Percentiles rank a stretch among this genome's conserved stretches.
These are phyloP conservation scores for Aspergillus coremiiformis DNA, from an alignment of 495 filamentous ascomycete species.

Conservation along the genomic window DNA sequence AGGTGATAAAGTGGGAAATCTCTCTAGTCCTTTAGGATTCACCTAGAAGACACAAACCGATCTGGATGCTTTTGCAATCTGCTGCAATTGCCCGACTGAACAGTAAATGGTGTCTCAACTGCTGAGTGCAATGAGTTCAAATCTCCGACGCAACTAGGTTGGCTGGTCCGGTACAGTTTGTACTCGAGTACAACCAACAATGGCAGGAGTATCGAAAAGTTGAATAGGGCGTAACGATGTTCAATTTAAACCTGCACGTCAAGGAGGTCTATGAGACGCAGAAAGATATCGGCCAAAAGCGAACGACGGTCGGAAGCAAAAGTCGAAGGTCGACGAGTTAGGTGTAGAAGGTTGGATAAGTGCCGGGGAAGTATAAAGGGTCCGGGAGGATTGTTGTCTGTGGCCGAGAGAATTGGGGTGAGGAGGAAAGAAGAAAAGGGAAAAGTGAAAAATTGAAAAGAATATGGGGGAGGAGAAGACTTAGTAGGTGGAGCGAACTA, in stretches of 20 bases:
- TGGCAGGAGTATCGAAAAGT: neutral
- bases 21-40: slow-evolving; percentile 14
- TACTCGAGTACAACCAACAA: neutral
- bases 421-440: slow-evolving; percentile 5
- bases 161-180: neutral
- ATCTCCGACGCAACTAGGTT: neutral
- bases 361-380: slow-evolving; percentile 3
- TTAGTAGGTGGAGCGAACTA: slow-evolving; percentile 19
- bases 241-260: neutral
- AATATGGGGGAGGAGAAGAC: slow-evolving; percentile 19
- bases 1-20: slow-evolving; percentile 19
- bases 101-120: slow-evolving; percentile 17
- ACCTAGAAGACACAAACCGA: slow-evolving; percentile 13
- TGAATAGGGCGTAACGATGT: neutral
- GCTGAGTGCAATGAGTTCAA: slow-evolving; percentile 7
- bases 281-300: slow-evolving; percentile 5
- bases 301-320: slow-evolving; percentile 2
- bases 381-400: slow-evolving; percentile 9
- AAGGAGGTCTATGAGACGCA: neutral
- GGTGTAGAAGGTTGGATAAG: slow-evolving; percentile 1
- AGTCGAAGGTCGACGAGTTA: slow-evolving; percentile 3
- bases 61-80: slow-evolving; percentile 7
- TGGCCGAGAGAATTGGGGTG: slow-evolving; percentile 7
- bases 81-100: slow-evolving; percentile 19
- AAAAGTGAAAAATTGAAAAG: slow-evolving; percentile 8